Evolutionary conservation across 1,284 basidiomycete species (phyloP).

Genomic region (Ustilago esculenta): DNA sequence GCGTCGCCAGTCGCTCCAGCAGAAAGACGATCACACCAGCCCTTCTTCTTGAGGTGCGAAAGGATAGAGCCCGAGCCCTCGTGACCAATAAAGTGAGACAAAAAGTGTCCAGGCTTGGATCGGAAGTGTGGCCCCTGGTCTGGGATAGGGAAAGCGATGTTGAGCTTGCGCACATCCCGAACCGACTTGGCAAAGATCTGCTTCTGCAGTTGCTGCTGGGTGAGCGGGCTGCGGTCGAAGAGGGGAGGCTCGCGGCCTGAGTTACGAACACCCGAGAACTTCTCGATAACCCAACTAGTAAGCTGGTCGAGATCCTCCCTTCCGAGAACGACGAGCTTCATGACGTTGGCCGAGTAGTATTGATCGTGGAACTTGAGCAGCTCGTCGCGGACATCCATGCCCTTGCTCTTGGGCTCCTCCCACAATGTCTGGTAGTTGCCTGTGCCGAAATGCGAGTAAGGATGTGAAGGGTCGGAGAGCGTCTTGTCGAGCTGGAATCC

Average conservation of each 20-base stretch:
- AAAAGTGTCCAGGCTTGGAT: constrained; percentile 80
- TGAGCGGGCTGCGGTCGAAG: constrained; percentile 78
- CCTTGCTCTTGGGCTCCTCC: constrained; percentile 71
- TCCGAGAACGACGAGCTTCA: constrained; percentile 90
- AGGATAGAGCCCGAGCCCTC: constrained; percentile 94
- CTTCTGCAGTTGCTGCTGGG: constrained; percentile 72
- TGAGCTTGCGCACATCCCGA: constrained; percentile 86
- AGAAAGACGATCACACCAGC: constrained; percentile 86
- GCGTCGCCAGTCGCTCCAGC: constrained; percentile 76
- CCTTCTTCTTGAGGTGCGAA: constrained; percentile 88
- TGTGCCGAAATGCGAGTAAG: constrained; percentile 93
- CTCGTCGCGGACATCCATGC: constrained; percentile 87
- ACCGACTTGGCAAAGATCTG: constrained; percentile 88
- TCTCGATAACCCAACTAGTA: constrained; percentile 75
- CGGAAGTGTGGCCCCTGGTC: constrained; percentile 80
- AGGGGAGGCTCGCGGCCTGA: constrained; percentile 74
- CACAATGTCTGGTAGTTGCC: constrained; percentile 88
- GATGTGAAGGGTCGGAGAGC: constrained; percentile 78
- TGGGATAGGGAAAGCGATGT: constrained; percentile 78
- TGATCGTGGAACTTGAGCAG: constrained; percentile 93
- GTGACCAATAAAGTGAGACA: constrained; percentile 91
- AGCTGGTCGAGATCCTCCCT: constrained; percentile 87
- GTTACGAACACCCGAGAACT: constrained; percentile 82
- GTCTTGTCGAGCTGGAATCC: constrained; percentile 95
- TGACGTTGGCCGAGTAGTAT: constrained; percentile 92